Evolutionary conservation across 805 yeast genomes (phyloP), one percentile per base, ranked within the genome.

Genomic region (Candida vartiovaarae): DNA sequence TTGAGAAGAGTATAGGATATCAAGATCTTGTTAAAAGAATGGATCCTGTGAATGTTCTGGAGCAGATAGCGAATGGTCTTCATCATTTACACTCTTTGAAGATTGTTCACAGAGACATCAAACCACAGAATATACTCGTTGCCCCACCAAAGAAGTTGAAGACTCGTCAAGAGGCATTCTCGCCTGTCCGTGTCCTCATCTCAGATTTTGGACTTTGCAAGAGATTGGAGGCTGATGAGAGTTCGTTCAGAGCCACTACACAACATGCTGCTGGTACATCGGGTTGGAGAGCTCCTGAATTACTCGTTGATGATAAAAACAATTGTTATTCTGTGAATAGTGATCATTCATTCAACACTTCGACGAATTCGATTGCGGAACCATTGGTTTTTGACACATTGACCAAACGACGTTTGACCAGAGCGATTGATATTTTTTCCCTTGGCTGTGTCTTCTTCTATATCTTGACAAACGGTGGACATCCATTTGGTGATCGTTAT

Each of bases 261-360:
- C 89, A 87, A 31, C 82, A 88, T 55, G 95, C 95, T 20, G 95
- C 97, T 1, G 99, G 99, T 2, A 93, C 99, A 0, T 78, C 93
- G 4, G 99, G 99, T 3, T 93, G 99, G 99, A 75, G 97, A 54
- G 98, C 99, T 0, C 99, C 99, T 0, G 99, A 93, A 56, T 62
- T 87, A 31, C 64, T 87, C 32, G 61, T 75, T 25, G 76, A 71
- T 36, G 70, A 62, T 24, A 42, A 52, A 6, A 47, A 48, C 44
- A 25, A 48, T 8, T 32, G 36, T 8, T 49, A 44, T 30, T 48
- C 52, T n/a, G 35, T 44, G 10, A 43, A 29, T 40, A 56, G 53
- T 48, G 61, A 57, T 4, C 53, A 53, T 31, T 55, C 63, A 2
- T 42, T 44, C n/a, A 41, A 34, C 35, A 49, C 46, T 6, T 49